A percentile compares a stretch with the other conserved stretches of the same genome.
Conservation (phyloP, 371 early-diverging fungal genomes). For the Rhizopus sp. region DNA sequence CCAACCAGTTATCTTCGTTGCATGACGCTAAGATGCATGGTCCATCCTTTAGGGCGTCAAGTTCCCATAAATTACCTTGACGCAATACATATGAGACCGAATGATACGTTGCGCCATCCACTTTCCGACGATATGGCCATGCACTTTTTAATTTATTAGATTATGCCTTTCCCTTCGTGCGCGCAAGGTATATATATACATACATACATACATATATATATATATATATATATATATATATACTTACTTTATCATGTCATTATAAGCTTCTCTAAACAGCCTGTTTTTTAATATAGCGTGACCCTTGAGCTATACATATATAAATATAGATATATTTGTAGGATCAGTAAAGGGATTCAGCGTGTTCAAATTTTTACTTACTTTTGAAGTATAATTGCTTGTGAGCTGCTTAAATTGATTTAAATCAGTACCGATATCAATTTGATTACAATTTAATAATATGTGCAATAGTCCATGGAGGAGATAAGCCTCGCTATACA, state of each 20-base stretch:
- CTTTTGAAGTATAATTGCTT: constrained; percentile 29
- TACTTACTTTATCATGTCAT: constrained; percentile 16
- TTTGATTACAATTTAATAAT: constrained; percentile 50
- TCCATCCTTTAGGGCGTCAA: constrained; percentile 49
- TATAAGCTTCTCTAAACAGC: constrained; percentile 18
- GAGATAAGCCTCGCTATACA: constrained; percentile 37
- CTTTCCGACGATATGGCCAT: not conserved
- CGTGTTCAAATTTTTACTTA: constrained; percentile 12
- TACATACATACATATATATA: too few species aligned
- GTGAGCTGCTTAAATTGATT: constrained; percentile 39
- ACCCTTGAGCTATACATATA: constrained; percentile 14
- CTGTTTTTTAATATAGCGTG: constrained; percentile 11
- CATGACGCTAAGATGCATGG: constrained; percentile 23
- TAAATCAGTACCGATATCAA: constrained; percentile 37
- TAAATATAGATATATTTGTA: too few species aligned
- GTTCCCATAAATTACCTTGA: constrained; percentile 48
- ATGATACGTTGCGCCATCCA: constrained; percentile 30
- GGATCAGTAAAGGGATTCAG: too few species aligned
- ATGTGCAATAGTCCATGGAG: constrained; percentile 86
- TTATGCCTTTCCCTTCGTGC: not conserved
- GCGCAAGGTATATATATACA: too few species aligned
- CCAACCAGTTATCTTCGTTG: constrained; percentile 21
- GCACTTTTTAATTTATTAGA: not conserved
- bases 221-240: too few species aligned
- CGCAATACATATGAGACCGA: constrained; percentile 35